phyloP scores from a whole-genome alignment of 2,329 filamentous ascomycete genomes.

The Xylaria sp. region DNA sequence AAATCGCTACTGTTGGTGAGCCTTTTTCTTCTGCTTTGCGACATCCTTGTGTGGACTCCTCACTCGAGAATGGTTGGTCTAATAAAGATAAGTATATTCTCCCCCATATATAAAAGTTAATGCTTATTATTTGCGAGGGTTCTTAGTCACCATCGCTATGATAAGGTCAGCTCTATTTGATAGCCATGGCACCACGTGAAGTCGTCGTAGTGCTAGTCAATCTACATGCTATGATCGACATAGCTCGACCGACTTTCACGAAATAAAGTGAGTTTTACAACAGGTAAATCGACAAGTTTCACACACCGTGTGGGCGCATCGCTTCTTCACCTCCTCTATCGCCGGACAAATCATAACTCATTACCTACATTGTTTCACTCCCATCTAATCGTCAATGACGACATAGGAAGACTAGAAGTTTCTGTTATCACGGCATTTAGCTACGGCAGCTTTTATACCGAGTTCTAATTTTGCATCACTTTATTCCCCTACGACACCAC shows the following conservation, averaged over 20 bases:
- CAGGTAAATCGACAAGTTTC: background rate
- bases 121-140: too few species aligned
- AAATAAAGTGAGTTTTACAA: background rate
- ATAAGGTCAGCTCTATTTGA: background rate
- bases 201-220: background rate
- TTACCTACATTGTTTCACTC: background rate
- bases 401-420: background rate
- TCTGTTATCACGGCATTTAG: conserved; percentile 24
- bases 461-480: conserved; percentile 24
- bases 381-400: background rate
- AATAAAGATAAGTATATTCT: background rate
- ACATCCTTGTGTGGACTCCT: background rate
- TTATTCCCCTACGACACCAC: conserved; percentile 6
- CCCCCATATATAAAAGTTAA: too few species aligned
- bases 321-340: background rate
- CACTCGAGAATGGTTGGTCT: background rate
- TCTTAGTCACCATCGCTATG: background rate
- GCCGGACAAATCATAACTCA: background rate
- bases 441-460: background rate
- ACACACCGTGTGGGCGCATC: background rate
- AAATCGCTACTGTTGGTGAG: background rate
- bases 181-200: background rate
- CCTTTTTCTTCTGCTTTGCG: background rate
- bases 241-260: background rate
- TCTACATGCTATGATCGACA: background rate